Conservation (phyloP, 177 flowering plant genomes). For the Vitis hybrid region DNA sequence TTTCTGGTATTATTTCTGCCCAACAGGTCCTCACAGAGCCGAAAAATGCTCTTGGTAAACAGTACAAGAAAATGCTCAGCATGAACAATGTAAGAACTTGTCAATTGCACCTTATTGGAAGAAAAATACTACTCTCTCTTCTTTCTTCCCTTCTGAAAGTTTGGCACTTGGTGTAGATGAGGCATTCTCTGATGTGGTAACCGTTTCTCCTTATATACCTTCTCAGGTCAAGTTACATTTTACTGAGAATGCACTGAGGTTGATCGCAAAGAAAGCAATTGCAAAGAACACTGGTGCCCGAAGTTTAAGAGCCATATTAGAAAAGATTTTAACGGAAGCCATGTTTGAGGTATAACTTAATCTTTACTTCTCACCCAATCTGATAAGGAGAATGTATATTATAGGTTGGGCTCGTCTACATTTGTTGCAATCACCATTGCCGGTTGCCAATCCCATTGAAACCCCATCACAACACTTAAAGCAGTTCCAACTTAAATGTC, state of each 20-base stretch:
- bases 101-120: neutral
- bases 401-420: neutral
- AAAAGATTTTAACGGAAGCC: conserved; percentile 77
- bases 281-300: conserved; percentile 91
- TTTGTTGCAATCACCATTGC: neutral
- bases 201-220: neutral
- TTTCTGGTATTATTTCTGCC: conserved; percentile 2
- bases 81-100: conserved; percentile 71
- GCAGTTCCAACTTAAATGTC: too few species aligned
- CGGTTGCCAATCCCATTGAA: neutral
- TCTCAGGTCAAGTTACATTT: conserved; percentile 79
- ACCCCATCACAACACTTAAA: neutral
- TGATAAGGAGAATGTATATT: neutral
- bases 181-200: neutral
- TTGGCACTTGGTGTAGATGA: neutral
- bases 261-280: conserved; percentile 80
- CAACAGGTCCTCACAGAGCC: conserved; percentile 76
- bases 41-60: conserved; percentile 84
- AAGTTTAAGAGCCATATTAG: conserved; percentile 76
- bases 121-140: neutral
- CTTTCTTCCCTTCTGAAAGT: neutral
- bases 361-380: neutral
- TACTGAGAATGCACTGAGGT: conserved; percentile 63
- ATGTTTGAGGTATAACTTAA: conserved; percentile 76
- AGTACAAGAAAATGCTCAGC: conserved; percentile 78